Base-by-base conservation (phyloP, 495 filamentous ascomycete species). In the Xanthoparmelia taractica region DNA sequence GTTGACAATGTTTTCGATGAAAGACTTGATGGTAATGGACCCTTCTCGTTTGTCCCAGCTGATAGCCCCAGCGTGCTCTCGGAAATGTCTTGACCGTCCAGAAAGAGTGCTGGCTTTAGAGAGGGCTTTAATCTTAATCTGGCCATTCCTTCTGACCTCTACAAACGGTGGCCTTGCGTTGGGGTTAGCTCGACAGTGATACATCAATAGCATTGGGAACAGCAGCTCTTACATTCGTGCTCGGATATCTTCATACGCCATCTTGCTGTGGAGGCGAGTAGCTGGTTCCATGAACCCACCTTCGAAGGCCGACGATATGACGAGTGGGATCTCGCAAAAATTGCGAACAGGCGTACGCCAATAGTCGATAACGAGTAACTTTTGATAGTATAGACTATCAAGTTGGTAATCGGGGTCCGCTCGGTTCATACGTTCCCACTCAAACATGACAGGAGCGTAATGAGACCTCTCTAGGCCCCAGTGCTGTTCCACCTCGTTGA, bases 261-360 rank as follows among this genome's bases (percentile, higher is more conserved):
- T 34, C 37, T 41, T 34, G 18, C 34, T 33, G n/a, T 63, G 40
- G 13, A 33, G 15, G 1, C 60, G 60, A 23, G 36, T 31, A 4
- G 48, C 37, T 11, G 60, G 60, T 52, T 63, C 60, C 37, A 63
- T 63, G 20, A 12, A 63, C 20, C 41, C 48, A 17, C 60, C 60
- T 17, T 63, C 60, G n/a, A 56, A 63, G 17, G 31, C 50, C 11
- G 60, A 63, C 0, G 60, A 63, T n/a, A 63, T 23, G 7, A 55
- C 60, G 0, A 31, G 18, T 0, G 60, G 60, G 0, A 63, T 63
- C 18, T 63, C 60, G 1, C 8, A 17, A 11, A 63, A 41, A 18
- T 36, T 10, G 1, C 33, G 60, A 10, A 63, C 1, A 3, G 60
- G 60, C 13, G 27, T 20, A 3, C 38, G 10, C 60, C 60, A 63